Percentiles rank a stretch among this genome's conserved stretches.
Evolutionary conservation across 176 grass and related monocot genomes (phyloP).

Genomic region (Poa annua): DNA sequence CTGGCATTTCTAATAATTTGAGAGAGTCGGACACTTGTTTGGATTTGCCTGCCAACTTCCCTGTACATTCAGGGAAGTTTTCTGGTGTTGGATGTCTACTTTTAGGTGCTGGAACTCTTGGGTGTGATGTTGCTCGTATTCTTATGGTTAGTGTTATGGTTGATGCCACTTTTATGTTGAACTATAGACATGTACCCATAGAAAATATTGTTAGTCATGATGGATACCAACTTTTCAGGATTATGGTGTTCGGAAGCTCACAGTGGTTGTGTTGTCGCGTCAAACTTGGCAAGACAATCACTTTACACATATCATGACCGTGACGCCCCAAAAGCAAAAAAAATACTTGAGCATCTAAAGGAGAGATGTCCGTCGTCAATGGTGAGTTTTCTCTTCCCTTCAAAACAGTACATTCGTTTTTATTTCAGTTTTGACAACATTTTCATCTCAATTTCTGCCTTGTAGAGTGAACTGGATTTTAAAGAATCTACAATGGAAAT

Average conservation of each 20-base stretch:
- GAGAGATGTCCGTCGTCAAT: conserved; percentile 69
- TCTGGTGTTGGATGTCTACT: conserved; percentile 72
- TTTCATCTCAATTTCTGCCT: conserved; percentile 32
- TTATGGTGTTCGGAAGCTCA: conserved; percentile 82
- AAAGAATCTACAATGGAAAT: conserved; percentile 78
- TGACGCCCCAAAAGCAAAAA: conserved; percentile 61
- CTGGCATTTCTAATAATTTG: conserved; percentile 58
- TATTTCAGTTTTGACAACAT: not conserved
- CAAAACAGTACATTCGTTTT: conserved; percentile 2
- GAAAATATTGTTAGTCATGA: conserved; percentile 21
- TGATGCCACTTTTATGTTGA: conserved; percentile 30
- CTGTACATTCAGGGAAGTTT: conserved; percentile 61
- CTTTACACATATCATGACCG: conserved; percentile 74
- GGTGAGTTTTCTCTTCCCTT: conserved; percentile 50
- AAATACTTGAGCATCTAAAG: conserved; percentile 67
- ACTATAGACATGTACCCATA: conserved; percentile 29
- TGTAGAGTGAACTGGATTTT: conserved; percentile 50
- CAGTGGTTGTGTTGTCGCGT: conserved; percentile 83
- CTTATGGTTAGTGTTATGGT: conserved; percentile 71
- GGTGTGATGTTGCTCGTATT: conserved; percentile 95
- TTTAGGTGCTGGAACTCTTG: conserved; percentile 94
- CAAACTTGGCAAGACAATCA: conserved; percentile 92
- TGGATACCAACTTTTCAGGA: conserved; percentile 59
- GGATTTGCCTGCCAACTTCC: conserved; percentile 43
- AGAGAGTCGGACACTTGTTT: conserved; percentile 50